Percentiles rank a stretch among this genome's conserved stretches.
Conservation (phyloP, 371 early-diverging fungal species). For the Lichtheimia ornata region DNA sequence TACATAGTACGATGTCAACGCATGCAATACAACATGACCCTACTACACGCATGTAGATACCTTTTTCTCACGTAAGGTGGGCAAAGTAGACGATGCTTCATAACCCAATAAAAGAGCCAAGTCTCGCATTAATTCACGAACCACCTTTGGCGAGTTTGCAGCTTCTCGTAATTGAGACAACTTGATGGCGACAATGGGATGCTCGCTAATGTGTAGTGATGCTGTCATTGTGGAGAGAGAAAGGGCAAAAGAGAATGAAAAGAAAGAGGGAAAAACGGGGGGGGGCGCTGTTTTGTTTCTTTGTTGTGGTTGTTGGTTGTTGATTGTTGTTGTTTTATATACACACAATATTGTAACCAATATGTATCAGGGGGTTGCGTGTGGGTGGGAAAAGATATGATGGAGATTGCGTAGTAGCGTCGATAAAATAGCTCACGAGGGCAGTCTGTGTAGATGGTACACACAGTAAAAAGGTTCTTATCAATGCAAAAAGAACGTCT, state of each 20-base stretch:
- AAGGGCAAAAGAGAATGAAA: slow-evolving; percentile 16
- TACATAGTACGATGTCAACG: slow-evolving; percentile 9
- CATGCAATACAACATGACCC: not conserved
- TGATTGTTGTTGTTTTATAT: too few relatives aligned
- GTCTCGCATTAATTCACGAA: slow-evolving; percentile 70
- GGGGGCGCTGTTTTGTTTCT: not conserved
- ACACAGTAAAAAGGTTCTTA: too few relatives aligned
- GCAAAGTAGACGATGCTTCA: slow-evolving; percentile 65
- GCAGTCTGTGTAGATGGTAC: too few relatives aligned
- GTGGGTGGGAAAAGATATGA: not conserved
- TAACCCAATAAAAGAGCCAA: slow-evolving; percentile 66
- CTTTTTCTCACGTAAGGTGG: slow-evolving; percentile 36
- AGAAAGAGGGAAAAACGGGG: slow-evolving; percentile 14
- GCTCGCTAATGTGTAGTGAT: slow-evolving; percentile 46
- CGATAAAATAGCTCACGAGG: too few relatives aligned
- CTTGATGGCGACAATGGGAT: slow-evolving; percentile 75
- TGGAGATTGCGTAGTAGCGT: not conserved
- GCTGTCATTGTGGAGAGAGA: slow-evolving; percentile 14
- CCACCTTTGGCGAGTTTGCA: slow-evolving; percentile 56
- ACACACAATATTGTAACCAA: too few relatives aligned
- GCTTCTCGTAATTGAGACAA: slow-evolving; percentile 70
- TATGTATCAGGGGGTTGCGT: not conserved
- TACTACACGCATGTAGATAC: slow-evolving; percentile 21
- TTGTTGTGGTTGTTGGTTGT: too few relatives aligned
- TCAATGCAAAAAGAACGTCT: too few relatives aligned